A percentile compares a stretch with the other conserved stretches of the same genome.
Evolutionary conservation across 2,329 filamentous ascomycete genomes (phyloP).

Genomic region (Cercospora sp.): DNA sequence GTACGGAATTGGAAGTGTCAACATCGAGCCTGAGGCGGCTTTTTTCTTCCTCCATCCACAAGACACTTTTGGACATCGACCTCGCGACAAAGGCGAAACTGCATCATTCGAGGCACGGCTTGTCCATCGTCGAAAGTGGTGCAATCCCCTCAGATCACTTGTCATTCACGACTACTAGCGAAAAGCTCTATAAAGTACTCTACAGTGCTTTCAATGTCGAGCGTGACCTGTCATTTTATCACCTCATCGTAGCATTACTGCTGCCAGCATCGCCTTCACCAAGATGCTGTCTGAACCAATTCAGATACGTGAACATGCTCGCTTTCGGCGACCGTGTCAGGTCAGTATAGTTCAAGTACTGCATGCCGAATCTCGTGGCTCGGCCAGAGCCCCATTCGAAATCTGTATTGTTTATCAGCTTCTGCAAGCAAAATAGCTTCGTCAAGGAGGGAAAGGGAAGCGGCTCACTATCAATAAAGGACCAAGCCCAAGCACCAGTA

Average conservation of each 20-base stretch:
- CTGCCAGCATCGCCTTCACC: neutral
- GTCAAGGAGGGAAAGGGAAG: neutral
- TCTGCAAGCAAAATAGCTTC: neutral
- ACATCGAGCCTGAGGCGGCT: neutral
- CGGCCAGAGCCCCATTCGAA: slow-evolving; percentile 42
- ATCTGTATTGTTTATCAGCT: slow-evolving; percentile 7
- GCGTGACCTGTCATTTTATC: no score
- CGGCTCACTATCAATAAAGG: slow-evolving; percentile 39
- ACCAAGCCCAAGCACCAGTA: slow-evolving; percentile 41
- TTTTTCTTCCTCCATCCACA: neutral
- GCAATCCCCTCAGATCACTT: no score
- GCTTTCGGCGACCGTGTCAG: slow-evolving; percentile 43
- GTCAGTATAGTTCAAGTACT: slow-evolving; percentile 42
- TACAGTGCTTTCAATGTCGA: no score
- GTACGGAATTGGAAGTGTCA: neutral
- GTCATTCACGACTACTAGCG: no score
- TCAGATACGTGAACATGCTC: slow-evolving; percentile 43
- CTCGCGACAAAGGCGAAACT: no score
- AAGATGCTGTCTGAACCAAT: slow-evolving; percentile 37
- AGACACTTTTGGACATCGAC: neutral
- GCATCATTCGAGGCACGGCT: no score
- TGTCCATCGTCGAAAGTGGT: no score
- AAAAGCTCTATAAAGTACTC: no score
- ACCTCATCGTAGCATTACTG: neutral
- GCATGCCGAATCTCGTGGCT: slow-evolving; percentile 41